Conservation (phyloP, 352 stramenopile species). For the Phytophthora pseudosyringae region DNA sequence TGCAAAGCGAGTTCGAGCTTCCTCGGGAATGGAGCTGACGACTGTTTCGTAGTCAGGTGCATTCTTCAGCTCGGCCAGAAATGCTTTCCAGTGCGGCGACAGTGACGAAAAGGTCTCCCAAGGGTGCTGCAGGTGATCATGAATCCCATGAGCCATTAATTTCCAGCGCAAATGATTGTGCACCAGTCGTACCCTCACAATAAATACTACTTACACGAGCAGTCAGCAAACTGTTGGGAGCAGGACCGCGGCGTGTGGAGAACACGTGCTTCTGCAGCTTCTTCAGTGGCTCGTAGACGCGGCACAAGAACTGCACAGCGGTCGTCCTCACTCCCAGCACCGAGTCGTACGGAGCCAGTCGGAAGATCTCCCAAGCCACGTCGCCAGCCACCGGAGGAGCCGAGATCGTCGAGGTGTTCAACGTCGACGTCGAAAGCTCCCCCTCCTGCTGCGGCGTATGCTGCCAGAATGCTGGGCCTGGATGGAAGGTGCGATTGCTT, state of each 20-base stretch:
- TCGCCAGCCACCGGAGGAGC: slow-evolving; percentile 78
- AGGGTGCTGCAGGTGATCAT: slow-evolving; percentile 56
- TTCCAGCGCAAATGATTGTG: not conserved
- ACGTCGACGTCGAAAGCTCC: not conserved
- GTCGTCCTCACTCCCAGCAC: slow-evolving; percentile 60
- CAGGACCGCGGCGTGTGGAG: slow-evolving; percentile 29
- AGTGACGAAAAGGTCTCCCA: slow-evolving; percentile 88
- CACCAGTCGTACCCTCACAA: not conserved
- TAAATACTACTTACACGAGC: slow-evolving; percentile 46
- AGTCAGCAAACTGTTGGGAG: slow-evolving; percentile 41
- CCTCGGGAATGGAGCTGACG: slow-evolving; percentile 49
- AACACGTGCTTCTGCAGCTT: slow-evolving; percentile 66
- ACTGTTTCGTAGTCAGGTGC: slow-evolving; percentile 53
- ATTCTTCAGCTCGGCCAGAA: slow-evolving; percentile 54
- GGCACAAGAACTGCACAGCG: slow-evolving; percentile 77
- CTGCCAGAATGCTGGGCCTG: slow-evolving; percentile 78
- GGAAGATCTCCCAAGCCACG: slow-evolving; percentile 86
- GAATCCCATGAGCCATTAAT: slow-evolving; percentile 2
- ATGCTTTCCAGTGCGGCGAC: slow-evolving; percentile 67
- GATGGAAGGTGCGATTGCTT: slow-evolving; percentile 77
- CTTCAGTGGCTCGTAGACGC: slow-evolving; percentile 64
- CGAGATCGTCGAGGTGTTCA: slow-evolving; percentile 64
- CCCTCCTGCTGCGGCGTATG: slow-evolving; percentile 1
- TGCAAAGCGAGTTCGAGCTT: slow-evolving; percentile 60
- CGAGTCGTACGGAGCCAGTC: slow-evolving; percentile 79